Evolutionary conservation across 257 asterid genomes (phyloP).

Genomic region (Thymus quinquecostatus): DNA sequence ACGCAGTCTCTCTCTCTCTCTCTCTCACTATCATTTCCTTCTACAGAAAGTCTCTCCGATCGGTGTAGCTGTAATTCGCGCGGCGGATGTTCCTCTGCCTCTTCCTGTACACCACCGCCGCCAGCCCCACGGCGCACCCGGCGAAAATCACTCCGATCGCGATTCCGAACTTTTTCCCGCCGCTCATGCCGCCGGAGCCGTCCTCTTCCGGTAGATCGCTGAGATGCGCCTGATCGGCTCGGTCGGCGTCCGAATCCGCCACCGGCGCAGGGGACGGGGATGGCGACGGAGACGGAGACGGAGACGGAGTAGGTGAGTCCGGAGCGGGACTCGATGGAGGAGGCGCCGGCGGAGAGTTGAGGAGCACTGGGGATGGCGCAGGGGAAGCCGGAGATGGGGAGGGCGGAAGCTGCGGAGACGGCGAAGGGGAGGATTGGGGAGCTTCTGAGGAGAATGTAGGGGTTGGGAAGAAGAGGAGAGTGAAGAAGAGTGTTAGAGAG

Average conservation of each 20-base stretch:
- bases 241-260: constrained; percentile 27
- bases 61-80: constrained; percentile 51
- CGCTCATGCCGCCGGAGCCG: constrained; percentile 48
- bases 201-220: constrained; percentile 18
- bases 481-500: constrained; percentile 33
- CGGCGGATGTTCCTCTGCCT: constrained; percentile 78
- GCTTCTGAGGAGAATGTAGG: constrained; percentile 36
- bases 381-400: constrained; percentile 33
- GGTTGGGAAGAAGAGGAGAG: constrained; percentile 27
- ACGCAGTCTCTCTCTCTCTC: neutral
- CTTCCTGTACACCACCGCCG: constrained; percentile 64
- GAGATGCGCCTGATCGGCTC: constrained; percentile 22
- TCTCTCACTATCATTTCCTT: neutral
- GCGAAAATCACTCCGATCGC: constrained; percentile 66
- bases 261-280: constrained; percentile 48
- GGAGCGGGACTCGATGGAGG: constrained; percentile 50
- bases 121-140: constrained; percentile 49
- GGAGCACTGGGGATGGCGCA: constrained; percentile 29
- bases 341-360: constrained; percentile 54
- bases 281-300: constrained; percentile 43
- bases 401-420: constrained; percentile 42
- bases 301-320: constrained; percentile 21
- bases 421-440: constrained; percentile 47
- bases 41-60: constrained; percentile 59
- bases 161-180: constrained; percentile 66